A percentile compares a stretch with the other conserved stretches of the same genome.
These are phyloP conservation scores for Hibiscus trionum DNA, from an alignment of 345 rosid species.

Conservation along the genomic window DNA sequence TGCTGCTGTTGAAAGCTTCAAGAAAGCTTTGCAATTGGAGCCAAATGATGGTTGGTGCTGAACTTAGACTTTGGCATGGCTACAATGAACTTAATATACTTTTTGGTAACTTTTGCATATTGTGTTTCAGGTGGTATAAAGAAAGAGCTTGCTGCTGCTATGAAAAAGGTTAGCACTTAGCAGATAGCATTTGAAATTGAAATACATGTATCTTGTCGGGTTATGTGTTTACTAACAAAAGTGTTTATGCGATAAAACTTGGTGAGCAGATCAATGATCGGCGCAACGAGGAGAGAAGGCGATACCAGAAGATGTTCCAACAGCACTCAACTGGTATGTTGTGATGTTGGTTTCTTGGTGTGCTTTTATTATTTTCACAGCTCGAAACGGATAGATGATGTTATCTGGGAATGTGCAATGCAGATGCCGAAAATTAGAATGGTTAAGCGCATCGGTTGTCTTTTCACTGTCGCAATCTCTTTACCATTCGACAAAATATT, in stretches of 20 bases:
- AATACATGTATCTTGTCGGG: neutral
- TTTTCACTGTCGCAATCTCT: conserved; percentile 6
- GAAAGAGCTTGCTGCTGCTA: conserved; percentile 70
- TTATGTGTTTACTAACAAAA: neutral
- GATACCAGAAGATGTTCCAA: conserved; percentile 69
- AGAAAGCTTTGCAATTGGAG: conserved; percentile 77
- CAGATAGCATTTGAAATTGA: neutral
- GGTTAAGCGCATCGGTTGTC: neutral
- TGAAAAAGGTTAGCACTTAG: conserved; percentile 73
- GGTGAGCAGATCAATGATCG: conserved; percentile 56
- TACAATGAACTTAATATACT: neutral
- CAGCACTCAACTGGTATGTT: conserved; percentile 14
- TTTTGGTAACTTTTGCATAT: conserved; percentile 9
- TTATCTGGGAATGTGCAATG: neutral
- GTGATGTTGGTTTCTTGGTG: neutral
- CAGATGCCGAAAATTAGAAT: neutral
- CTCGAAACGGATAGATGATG: neutral
- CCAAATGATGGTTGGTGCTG: conserved; percentile 69
- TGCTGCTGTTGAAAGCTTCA: conserved; percentile 91
- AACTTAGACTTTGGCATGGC: conserved; percentile 9
- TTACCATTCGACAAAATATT: conserved; percentile 6
- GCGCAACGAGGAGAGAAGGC: conserved; percentile 57
- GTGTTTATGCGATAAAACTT: conserved; percentile 7
- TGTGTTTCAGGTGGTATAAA: conserved; percentile 67
- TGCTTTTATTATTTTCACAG: neutral